Evolutionary conservation across 192 early-diverging fungal genomes (phyloP).

Genomic region (Gonapodya sp.): DNA sequence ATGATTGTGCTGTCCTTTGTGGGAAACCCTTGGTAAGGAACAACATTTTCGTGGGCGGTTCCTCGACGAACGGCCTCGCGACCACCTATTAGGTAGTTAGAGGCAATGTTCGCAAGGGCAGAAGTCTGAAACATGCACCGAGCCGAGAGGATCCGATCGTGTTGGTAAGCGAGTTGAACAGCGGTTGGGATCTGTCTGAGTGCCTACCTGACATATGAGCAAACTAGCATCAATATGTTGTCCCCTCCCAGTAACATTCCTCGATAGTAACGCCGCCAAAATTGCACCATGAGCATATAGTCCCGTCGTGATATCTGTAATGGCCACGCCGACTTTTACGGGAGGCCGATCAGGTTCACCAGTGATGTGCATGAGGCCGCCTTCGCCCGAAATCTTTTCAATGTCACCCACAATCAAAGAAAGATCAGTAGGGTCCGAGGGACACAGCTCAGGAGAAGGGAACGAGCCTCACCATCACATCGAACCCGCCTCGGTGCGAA

Average conservation of each 20-base stretch:
- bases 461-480: not conserved
- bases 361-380: constrained; percentile 94
- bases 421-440: constrained; percentile 17
- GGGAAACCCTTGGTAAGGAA: constrained; percentile 80
- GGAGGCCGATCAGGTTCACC: constrained; percentile 72
- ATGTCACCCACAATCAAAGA: constrained; percentile 16
- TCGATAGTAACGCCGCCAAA: constrained; percentile 70
- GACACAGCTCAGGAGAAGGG: constrained; percentile 16
- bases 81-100: constrained; percentile 74
- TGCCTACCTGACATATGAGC: constrained; percentile 24
- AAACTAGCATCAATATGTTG: constrained; percentile 83
- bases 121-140: constrained; percentile 55
- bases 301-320: constrained; percentile 71
- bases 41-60: constrained; percentile 81
- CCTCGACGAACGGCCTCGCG: constrained; percentile 76
- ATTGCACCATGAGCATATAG: constrained; percentile 84
- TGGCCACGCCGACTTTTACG: constrained; percentile 93
- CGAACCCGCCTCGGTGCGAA: not conserved
- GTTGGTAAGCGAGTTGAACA: not conserved
- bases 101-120: constrained; percentile 81
- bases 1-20: constrained; percentile 72
- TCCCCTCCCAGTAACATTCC: constrained; percentile 54
- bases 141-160: not conserved
- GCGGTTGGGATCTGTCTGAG: not conserved
- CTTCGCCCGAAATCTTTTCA: constrained; percentile 48